phyloP scores from a whole-genome alignment of 2,329 filamentous ascomycete species.

The Neofusicoccum sp. region DNA sequence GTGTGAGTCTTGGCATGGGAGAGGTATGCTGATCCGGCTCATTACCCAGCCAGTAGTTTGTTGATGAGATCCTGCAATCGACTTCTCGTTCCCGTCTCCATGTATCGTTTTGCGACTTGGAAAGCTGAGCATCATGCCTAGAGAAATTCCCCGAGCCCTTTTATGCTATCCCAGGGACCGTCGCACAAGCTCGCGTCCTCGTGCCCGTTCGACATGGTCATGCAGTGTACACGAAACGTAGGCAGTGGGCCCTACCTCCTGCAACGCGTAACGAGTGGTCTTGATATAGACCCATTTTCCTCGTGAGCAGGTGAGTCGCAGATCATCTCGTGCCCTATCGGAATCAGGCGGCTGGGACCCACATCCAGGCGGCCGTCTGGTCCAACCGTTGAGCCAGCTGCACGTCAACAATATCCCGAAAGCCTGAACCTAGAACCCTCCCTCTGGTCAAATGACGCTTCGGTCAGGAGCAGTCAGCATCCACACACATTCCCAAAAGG shows the following conservation, averaged over 20 bases:
- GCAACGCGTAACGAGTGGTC: neutral
- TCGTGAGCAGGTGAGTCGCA: slow-evolving; percentile 6
- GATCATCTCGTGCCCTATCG: slow-evolving; percentile 1
- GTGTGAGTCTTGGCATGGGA: no score
- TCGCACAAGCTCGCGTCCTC: slow-evolving; percentile 3
- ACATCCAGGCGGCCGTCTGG: neutral
- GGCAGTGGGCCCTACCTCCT: slow-evolving; percentile 1
- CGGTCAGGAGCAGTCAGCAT: neutral
- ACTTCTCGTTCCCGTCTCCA: no score
- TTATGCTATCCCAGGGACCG: slow-evolving; percentile 6
- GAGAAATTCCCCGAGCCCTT: neutral
- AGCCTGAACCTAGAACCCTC: neutral
- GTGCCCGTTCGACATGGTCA: slow-evolving; percentile 9
- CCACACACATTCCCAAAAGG: neutral
- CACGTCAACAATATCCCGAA: slow-evolving; percentile 1
- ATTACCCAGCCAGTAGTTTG: no score
- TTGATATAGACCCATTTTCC: neutral
- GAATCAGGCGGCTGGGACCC: slow-evolving; percentile 7
- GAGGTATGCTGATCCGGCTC: no score
- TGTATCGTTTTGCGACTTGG: neutral
- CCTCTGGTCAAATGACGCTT: slow-evolving; percentile 3
- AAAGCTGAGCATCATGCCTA: neutral
- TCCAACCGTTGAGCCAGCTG: neutral
- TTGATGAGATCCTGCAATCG: no score
- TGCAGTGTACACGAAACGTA: slow-evolving; percentile 1